Evolutionary conservation across 805 yeast genomes (phyloP).

Genomic region (Sugiyamaella lignohabitans): DNA sequence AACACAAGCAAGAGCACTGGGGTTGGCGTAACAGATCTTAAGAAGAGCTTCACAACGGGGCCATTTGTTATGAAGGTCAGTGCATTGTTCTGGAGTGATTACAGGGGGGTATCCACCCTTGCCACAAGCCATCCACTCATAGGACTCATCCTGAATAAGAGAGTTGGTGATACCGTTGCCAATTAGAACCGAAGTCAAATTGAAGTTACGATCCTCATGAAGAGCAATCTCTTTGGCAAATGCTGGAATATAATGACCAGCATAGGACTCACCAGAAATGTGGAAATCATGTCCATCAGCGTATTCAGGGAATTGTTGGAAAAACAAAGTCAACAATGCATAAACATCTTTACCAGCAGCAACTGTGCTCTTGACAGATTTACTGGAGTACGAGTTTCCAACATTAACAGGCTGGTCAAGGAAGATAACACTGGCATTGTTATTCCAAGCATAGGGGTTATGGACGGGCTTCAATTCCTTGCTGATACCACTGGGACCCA

Average conservation of each 20-base stretch:
- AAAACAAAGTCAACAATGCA: slow-evolving; percentile 72
- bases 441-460: slow-evolving; percentile 81
- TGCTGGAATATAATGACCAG: slow-evolving; percentile 87
- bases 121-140: slow-evolving; percentile 94
- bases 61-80: slow-evolving; percentile 52
- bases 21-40: slow-evolving; percentile 63
- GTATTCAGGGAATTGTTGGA: slow-evolving; percentile 62
- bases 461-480: slow-evolving; percentile 52
- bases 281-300: slow-evolving; percentile 61
- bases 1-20: slow-evolving; percentile 72
- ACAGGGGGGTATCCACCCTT: slow-evolving; percentile 79
- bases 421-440: slow-evolving; percentile 77
- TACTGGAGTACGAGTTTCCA: slow-evolving; percentile 65
- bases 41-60: slow-evolving; percentile 71
- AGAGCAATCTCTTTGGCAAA: slow-evolving; percentile 75
- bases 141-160: slow-evolving; percentile 66
- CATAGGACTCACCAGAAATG: slow-evolving; percentile 86
- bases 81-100: slow-evolving; percentile 69
- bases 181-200: slow-evolving; percentile 70
- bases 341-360: slow-evolving; percentile 81
- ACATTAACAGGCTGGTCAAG: slow-evolving; percentile 87
- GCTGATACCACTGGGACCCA: slow-evolving; percentile 72
- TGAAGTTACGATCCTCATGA: slow-evolving; percentile 54
- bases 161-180: slow-evolving; percentile 93
- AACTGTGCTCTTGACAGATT: slow-evolving; percentile 59